Conservation (phyloP, 2,329 filamentous ascomycete species). For the Cladobotryum mycophilum region DNA sequence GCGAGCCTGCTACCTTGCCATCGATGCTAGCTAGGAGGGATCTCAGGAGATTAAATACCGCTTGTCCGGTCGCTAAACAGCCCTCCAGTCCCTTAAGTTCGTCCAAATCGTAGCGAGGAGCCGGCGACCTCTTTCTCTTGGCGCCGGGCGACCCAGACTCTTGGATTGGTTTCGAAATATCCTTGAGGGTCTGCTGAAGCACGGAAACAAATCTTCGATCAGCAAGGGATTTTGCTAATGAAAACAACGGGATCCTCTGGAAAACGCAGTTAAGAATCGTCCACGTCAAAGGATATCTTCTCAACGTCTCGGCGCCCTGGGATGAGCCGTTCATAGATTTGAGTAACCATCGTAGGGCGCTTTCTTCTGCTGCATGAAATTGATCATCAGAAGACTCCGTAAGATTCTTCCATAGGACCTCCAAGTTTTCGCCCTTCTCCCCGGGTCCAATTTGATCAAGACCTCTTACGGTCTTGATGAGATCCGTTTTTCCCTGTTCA, state of each 20-base stretch:
- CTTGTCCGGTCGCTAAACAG: slow-evolving; percentile 41
- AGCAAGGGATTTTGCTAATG: slow-evolving; percentile 63
- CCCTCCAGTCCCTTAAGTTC: slow-evolving; percentile 33
- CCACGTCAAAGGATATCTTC: slow-evolving; percentile 55
- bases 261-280: slow-evolving; percentile 55
- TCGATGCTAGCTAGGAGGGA: slow-evolving; percentile 42
- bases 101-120: slow-evolving; percentile 32
- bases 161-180: slow-evolving; percentile 36
- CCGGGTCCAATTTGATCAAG: slow-evolving; percentile 47
- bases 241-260: slow-evolving; percentile 59
- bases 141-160: slow-evolving; percentile 15
- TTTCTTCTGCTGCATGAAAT: slow-evolving; percentile 51
- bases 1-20: slow-evolving; percentile 28
- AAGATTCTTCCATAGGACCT: slow-evolving; percentile 44
- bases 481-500: slow-evolving; percentile 28
- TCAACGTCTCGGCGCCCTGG: slow-evolving; percentile 44
- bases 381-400: slow-evolving; percentile 33
- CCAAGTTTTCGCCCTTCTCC: slow-evolving; percentile 40
- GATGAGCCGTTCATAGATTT: slow-evolving; percentile 50
- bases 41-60: slow-evolving; percentile 41
- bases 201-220: slow-evolving; percentile 63
- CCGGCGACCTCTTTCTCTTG: slow-evolving; percentile 42
- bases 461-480: slow-evolving; percentile 48
- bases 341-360: slow-evolving; percentile 56
- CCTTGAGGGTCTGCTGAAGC: slow-evolving; percentile 59